Percentiles rank a stretch among this genome's conserved stretches.
Evolutionary conservation across 441 rosid genomes (phyloP).

Genomic region (Bocquillonia castaneifolia): DNA sequence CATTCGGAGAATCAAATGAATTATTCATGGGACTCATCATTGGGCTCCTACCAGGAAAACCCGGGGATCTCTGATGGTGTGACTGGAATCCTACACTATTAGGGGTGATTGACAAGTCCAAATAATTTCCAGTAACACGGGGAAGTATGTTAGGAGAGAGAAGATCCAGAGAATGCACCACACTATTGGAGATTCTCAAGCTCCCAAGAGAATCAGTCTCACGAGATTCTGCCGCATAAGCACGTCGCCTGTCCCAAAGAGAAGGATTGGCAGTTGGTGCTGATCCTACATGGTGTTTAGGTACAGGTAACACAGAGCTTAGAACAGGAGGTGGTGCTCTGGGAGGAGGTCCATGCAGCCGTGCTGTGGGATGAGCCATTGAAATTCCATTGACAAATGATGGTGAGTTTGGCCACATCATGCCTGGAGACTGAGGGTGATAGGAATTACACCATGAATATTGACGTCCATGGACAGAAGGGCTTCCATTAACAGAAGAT

Average conservation of each 20-base stretch:
- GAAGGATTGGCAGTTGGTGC: slow-evolving; percentile 46
- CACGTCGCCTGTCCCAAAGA: slow-evolving; percentile 49
- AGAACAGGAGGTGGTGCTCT: slow-evolving; percentile 39
- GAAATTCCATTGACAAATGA: slow-evolving; percentile 44
- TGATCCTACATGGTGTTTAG: slow-evolving; percentile 48
- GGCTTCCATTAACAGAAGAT: slow-evolving; percentile 36
- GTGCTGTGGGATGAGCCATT: slow-evolving; percentile 31
- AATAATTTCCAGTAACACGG: slow-evolving; percentile 32
- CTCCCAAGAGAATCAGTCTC: slow-evolving; percentile 48
- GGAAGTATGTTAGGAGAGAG: slow-evolving; percentile 39
- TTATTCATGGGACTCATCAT: slow-evolving; percentile 33
- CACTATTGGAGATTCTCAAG: slow-evolving; percentile 38
- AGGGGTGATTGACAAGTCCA: slow-evolving; percentile 35
- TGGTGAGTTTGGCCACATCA: slow-evolving; percentile 58
- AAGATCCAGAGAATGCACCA: slow-evolving; percentile 37
- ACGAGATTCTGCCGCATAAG: slow-evolving; percentile 43
- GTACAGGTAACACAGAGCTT: slow-evolving; percentile 35
- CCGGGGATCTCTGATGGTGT: slow-evolving; percentile 41
- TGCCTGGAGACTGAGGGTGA: slow-evolving; percentile 35
- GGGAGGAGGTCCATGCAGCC: slow-evolving; percentile 45
- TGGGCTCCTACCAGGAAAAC: slow-evolving; percentile 39
- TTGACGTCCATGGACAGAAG: slow-evolving; percentile 36
- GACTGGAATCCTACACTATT: slow-evolving; percentile 41
- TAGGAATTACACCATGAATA: slow-evolving; percentile 45
- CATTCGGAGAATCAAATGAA: slow-evolving; percentile 46